phyloP scores from a whole-genome alignment of 2,329 filamentous ascomycete genomes.

The Botryosphaeria dothidea region DNA sequence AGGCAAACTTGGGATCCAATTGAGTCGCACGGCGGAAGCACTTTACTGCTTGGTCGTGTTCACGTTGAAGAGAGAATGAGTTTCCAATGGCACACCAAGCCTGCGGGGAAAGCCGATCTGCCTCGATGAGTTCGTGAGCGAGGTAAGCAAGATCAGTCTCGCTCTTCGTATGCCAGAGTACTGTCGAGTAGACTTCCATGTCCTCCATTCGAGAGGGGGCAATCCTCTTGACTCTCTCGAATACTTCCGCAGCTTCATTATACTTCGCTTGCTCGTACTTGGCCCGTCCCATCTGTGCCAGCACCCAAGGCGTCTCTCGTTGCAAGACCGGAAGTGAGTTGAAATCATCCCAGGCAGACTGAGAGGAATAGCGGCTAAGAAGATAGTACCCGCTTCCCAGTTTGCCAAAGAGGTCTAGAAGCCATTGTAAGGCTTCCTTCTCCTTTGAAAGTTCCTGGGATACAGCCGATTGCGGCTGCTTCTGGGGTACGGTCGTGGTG shows the following conservation, averaged over 20 bases:
- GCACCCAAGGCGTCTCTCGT: slow-evolving; percentile 89
- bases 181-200: slow-evolving; percentile 97
- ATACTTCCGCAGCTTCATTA: slow-evolving; percentile 81
- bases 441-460: slow-evolving; percentile 50
- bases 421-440: slow-evolving; percentile 72
- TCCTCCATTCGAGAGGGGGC: slow-evolving; percentile 84
- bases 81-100: slow-evolving; percentile 97
- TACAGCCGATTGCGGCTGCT: slow-evolving; percentile 26
- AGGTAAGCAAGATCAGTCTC: slow-evolving; percentile 91
- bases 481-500: slow-evolving; percentile 27
- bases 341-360: slow-evolving; percentile 75
- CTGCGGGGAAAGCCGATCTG: slow-evolving; percentile 85
- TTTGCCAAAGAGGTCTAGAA: slow-evolving; percentile 79
- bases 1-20: slow-evolving; percentile 85
- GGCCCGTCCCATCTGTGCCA: slow-evolving; percentile 86
- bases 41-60: slow-evolving; percentile 90
- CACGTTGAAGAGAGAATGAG: slow-evolving; percentile 85
- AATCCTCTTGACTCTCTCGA: slow-evolving; percentile 74
- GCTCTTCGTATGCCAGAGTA: slow-evolving; percentile 96
- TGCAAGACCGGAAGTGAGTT: slow-evolving; percentile 70
- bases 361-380: slow-evolving; percentile 75
- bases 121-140: slow-evolving; percentile 84
- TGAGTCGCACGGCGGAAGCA: slow-evolving; percentile 96
- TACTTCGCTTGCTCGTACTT: slow-evolving; percentile 91
- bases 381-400: slow-evolving; percentile 78